Conservation (phyloP, 805 yeast species). For the Teunomyces stri region DNA sequence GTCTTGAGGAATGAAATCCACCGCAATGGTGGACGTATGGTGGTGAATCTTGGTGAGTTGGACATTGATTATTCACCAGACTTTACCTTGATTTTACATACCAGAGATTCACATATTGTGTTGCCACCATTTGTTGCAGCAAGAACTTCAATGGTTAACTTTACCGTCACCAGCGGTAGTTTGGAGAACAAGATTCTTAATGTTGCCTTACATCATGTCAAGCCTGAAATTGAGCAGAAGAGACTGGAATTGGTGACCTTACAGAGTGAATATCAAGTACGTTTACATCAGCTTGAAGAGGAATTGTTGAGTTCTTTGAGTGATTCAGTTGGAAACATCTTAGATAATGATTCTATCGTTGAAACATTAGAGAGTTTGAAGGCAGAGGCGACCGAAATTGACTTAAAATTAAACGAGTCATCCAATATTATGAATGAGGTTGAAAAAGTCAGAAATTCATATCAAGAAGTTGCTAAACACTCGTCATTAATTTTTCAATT, state of each 20-base stretch:
- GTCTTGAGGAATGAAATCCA: constrained; percentile 60
- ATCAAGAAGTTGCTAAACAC: constrained; percentile 52
- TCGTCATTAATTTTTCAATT: constrained; percentile 51
- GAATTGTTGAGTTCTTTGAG: constrained; percentile 57
- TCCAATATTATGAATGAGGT: constrained; percentile 53
- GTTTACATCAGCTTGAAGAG: constrained; percentile 55
- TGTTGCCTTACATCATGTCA: constrained; percentile 48
- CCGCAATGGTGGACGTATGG: constrained; percentile 65
- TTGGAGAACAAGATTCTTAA: constrained; percentile 63
- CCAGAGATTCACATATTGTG: constrained; percentile 51
- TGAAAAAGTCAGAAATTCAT: constrained; percentile 46
- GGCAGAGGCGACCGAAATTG: constrained; percentile 54
- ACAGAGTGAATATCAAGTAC: constrained; percentile 58
- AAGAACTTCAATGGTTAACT: constrained; percentile 64
- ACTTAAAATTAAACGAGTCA: constrained; percentile 53
- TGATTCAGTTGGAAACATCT: constrained; percentile 54
- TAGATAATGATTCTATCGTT: constrained; percentile 65
- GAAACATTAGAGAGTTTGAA: constrained; percentile 65
- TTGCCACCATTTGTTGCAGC: constrained; percentile 58
- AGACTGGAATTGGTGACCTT: constrained; percentile 52
- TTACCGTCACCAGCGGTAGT: constrained; percentile 66
- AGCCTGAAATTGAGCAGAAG: constrained; percentile 66
- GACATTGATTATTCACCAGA: constrained; percentile 65
- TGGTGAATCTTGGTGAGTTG: constrained; percentile 59
- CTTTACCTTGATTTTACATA: constrained; percentile 59